Percentiles rank a stretch among this genome's conserved stretches.
Evolutionary conservation across 345 rosid species (phyloP).

Genomic region (Euclidium syriacum): DNA sequence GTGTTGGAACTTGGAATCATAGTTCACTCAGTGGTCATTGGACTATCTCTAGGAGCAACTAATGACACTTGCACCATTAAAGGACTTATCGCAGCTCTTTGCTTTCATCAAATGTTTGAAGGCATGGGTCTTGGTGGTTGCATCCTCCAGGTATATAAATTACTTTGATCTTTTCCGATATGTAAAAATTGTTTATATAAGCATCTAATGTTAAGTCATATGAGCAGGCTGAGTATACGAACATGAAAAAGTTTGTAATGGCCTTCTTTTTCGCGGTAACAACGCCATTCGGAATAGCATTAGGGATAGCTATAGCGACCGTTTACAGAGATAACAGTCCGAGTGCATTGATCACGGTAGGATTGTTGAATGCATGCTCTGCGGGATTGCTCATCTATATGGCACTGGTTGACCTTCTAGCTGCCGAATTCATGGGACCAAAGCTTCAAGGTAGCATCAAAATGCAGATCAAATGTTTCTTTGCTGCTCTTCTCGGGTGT

Average conservation of each 20-base stretch:
- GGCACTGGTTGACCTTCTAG: constrained; percentile 75
- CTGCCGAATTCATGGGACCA: constrained; percentile 64
- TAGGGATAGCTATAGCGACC: constrained; percentile 55
- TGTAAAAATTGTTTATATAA: background rate
- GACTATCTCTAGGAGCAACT: constrained; percentile 68
- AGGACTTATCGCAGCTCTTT: constrained; percentile 72
- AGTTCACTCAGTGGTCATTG: constrained; percentile 77
- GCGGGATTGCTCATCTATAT: constrained; percentile 71
- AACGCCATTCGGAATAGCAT: constrained; percentile 61
- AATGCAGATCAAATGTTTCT: constrained; percentile 51
- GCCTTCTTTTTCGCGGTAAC: constrained; percentile 68
- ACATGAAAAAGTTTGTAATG: constrained; percentile 41
- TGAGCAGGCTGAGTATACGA: constrained; percentile 48
- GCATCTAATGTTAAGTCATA: background rate
- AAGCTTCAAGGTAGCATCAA: constrained; percentile 62
- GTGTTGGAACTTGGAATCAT: constrained; percentile 72
- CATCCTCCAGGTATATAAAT: constrained; percentile 54
- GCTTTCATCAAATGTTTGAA: constrained; percentile 90
- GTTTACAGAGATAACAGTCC: constrained; percentile 56
- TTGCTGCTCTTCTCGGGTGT: constrained; percentile 57
- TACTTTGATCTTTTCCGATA: background rate
- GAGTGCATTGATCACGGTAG: constrained; percentile 50
- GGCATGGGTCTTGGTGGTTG: constrained; percentile 90
- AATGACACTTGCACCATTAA: constrained; percentile 61
- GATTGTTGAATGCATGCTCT: constrained; percentile 64